Evolutionary conservation across 1,139 yeast genomes (phyloP), one percentile per base, ranked within the genome.

Genomic region (Sugiyamaella castrensis): DNA sequence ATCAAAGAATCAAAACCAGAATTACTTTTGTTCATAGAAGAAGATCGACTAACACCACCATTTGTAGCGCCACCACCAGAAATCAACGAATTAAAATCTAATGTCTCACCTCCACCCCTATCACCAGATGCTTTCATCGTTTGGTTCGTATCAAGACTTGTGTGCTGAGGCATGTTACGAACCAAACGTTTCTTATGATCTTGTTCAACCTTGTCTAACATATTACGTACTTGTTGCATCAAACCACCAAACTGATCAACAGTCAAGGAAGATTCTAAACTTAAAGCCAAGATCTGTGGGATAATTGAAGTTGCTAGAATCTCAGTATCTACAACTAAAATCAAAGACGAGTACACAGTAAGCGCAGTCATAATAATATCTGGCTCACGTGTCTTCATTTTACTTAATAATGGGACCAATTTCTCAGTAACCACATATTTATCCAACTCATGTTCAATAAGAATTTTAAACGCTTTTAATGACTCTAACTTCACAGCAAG

Each of bases 321-420:
- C n/a, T 68, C 71, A 30, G 71, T 67, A 33, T 69, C 74, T 10
- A 77, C 68, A 15, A 72, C 59, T 5, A 57, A 49, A 5, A 61
- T 55, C 10, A 69, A 53, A 16, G 71, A 68, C 26, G 69, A 68
- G 61, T 82, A 84, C 15, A 86, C 79, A 4, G 65, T 66, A 44
- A 85, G 66, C 1, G 84, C 75, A 27, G 77, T 74, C 57, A 73
- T 67, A 36, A 87, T 77, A 29, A 87, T 82, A 50, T 82, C 72
- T 32, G 86, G 77, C 57, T 87, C 94, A 53, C 94, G 74, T 26
- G 94, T 84, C 65, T 87, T 87, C 75, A 87, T 78, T 16, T 80
- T 79, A 57, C 79, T 79, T 52, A 91, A 71, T 16, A 91, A 70
- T 0, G 96, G 96, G 30, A 91, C 68, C 38, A 92, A 71, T 54